These are phyloP conservation scores for Zymoseptoria crescenta DNA, from an alignment of 2,329 filamentous ascomycete species.

Conservation along the genomic window DNA sequence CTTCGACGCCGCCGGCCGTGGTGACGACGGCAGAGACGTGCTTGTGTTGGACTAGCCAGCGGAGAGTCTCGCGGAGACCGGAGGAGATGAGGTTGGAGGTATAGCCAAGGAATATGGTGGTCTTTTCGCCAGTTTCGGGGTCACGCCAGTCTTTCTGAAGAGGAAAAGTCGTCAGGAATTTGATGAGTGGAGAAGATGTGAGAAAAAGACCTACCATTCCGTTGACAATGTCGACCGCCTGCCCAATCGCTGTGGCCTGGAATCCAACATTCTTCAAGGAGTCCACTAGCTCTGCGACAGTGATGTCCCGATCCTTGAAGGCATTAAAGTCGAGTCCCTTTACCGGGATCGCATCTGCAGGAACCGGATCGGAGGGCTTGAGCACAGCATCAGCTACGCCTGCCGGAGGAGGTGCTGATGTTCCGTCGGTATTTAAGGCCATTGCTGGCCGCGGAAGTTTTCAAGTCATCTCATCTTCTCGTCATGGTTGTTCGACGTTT, in stretches of 20 bases:
- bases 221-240: conserved; percentile 87
- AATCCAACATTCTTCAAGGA: conserved; percentile 84
- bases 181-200: not conserved
- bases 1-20: conserved; percentile 89
- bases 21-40: conserved; percentile 92
- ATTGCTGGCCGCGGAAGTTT: conserved; percentile 5
- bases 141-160: conserved; percentile 69
- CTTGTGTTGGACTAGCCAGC: conserved; percentile 85
- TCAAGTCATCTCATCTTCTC: not conserved
- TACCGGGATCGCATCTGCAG: conserved; percentile 69
- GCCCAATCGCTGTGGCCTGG: conserved; percentile 70
- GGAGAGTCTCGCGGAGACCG: conserved; percentile 80
- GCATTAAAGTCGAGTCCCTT: conserved; percentile 89
- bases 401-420: conserved; percentile 29
- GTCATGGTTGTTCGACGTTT: not conserved
- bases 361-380: conserved; percentile 73
- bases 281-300: conserved; percentile 73
- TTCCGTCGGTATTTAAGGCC: conserved; percentile 26
- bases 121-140: conserved; percentile 66
- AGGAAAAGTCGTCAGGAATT: conserved; percentile 2
- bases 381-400: conserved; percentile 68
- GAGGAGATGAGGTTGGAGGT: conserved; percentile 97
- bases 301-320: conserved; percentile 65
- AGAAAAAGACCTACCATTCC: conserved; percentile 70
- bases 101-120: conserved; percentile 95